Base-by-base conservation (phyloP, 1,284 basidiomycete genomes). In the Leccinum laetum region DNA sequence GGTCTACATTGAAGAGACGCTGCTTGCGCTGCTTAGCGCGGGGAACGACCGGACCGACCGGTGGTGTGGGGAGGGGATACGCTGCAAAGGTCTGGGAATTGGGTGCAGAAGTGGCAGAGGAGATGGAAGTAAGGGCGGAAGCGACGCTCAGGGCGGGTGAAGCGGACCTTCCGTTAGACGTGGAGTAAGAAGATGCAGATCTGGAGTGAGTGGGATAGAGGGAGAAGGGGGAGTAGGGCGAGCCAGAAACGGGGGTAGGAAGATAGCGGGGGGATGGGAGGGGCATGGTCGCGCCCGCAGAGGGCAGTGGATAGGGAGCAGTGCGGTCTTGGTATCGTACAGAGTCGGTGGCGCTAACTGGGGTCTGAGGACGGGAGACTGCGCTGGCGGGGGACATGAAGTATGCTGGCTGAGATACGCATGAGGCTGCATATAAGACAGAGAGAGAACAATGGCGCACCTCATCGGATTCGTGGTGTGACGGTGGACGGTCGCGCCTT, bases 1-100 rank as follows among this genome's bases (percentile, higher is more conserved):
- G 87, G 72, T 93, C 90, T 53, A 84, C 79, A 71, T 91, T 91
- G 73, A 84, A 86, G 39, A 94, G 84, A 61, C 90, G 88, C 70
- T 87, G 85, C 74, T 92, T 93, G 69, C 84, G 84, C 63, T 88
- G 84, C 70, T 88, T 89, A 29, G 79, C 77, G 46, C 79, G 77
- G n/a, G 77, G 74, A 13, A 71, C 70, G 65, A 71, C 68, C 5
- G 73, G 74, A 14, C 69, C 72, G 9, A 64, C 70, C 16, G 73
- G 71, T 9, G 75, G 71, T 14, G 78, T 69, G 24, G 67, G 74
- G 26, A 71, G 73, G 4, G 74, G 70, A 64, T 72, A 74, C n/a
- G 71, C 64, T 2, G 75, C 72, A 63, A 77, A 74, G 41, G 74
- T 73, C 69, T 75, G 76, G 21, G 79, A 74, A 68, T 74, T 77